phyloP scores from a whole-genome alignment of 306 rosid species.

The Rosa chinensis region DNA sequence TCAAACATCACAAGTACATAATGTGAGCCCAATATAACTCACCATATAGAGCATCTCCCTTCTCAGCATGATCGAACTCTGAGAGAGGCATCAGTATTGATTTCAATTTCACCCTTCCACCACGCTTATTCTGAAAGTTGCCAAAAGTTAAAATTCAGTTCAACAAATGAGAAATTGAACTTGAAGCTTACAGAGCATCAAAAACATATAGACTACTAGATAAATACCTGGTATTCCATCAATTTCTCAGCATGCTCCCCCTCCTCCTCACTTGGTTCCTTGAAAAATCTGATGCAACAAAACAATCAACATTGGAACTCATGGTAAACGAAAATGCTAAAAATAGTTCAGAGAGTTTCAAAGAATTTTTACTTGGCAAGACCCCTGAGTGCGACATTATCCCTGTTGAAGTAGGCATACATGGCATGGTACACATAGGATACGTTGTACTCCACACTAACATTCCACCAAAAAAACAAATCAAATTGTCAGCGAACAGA shows the following conservation, averaged over 20 bases:
- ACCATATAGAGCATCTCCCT: conserved; percentile 42
- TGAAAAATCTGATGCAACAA: conserved; percentile 56
- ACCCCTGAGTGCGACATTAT: conserved; percentile 91
- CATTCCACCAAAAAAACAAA: conserved; percentile 10
- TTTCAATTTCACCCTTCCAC: conserved; percentile 84
- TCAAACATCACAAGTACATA: background rate
- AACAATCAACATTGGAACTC: background rate
- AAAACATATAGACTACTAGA: background rate
- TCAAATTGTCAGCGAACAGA: background rate
- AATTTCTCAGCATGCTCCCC: conserved; percentile 89
- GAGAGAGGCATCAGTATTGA: conserved; percentile 45
- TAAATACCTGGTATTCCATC: conserved; percentile 83
- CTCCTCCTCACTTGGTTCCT: conserved; percentile 92
- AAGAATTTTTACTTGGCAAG: conserved; percentile 57
- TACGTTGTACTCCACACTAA: conserved; percentile 95
- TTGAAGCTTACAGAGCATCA: background rate
- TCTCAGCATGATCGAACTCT: conserved; percentile 38
- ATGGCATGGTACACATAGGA: conserved; percentile 89
- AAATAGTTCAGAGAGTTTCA: background rate
- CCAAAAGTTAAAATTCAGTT: conserved; percentile 2
- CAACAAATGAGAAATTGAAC: background rate
- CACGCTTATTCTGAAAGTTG: conserved; percentile 64
- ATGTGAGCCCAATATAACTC: background rate
- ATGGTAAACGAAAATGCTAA: background rate
- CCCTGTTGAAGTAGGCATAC: conserved; percentile 96